A percentile compares a stretch with the other conserved stretches of the same genome.
Evolutionary conservation across 331 rosid genomes (phyloP).

Genomic region (Ulmus americana): DNA sequence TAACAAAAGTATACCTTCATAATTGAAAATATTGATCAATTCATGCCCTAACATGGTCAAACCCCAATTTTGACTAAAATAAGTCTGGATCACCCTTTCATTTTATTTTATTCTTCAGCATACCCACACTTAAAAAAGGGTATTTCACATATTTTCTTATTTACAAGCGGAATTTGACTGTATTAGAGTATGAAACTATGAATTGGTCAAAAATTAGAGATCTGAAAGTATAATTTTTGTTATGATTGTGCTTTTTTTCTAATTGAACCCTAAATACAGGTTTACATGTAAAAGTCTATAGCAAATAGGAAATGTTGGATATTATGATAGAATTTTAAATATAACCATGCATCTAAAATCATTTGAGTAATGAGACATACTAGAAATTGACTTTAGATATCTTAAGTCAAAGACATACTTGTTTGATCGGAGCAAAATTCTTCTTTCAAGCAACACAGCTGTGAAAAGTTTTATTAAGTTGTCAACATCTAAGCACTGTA

Average conservation of each 20-base stretch:
- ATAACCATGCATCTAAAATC: not conserved
- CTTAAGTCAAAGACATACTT: slow-evolving; percentile 51
- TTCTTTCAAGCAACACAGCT: slow-evolving; percentile 94
- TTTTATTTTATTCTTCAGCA: too few relatives aligned
- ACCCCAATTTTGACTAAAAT: too few relatives aligned
- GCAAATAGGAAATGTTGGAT: not conserved
- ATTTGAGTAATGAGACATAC: not conserved
- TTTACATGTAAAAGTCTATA: too few relatives aligned
- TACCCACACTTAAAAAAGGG: too few relatives aligned
- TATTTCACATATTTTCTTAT: too few relatives aligned
- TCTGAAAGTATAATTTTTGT: not conserved
- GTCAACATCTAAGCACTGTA: slow-evolving; percentile 91
- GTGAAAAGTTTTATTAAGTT: slow-evolving; percentile 76
- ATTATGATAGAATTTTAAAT: not conserved
- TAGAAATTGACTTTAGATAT: not conserved
- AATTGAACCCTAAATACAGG: not conserved
- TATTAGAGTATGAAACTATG: too few relatives aligned
- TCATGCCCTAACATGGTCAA: too few relatives aligned
- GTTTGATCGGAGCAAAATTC: slow-evolving; percentile 91
- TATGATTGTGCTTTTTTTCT: too few relatives aligned
- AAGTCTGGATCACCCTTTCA: too few relatives aligned
- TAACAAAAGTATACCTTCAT: too few relatives aligned
- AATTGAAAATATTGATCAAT: too few relatives aligned
- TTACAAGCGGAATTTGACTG: too few relatives aligned
- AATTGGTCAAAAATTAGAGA: not conserved